Evolutionary conservation across 768 basidiomycete genomes (phyloP).

Genomic region (Amanita rimosa): DNA sequence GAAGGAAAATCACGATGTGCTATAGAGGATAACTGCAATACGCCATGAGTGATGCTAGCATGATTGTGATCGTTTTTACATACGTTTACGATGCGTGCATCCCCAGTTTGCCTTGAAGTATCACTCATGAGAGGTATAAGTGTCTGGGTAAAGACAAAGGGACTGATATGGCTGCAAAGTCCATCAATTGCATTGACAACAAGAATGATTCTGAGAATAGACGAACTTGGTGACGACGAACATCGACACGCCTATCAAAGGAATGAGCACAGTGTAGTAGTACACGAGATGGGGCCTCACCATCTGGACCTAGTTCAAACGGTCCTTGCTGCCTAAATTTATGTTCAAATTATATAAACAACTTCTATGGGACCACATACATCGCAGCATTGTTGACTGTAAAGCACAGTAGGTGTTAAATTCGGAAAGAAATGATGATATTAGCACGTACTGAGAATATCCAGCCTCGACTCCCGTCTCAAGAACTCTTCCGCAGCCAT

Average conservation of each 20-base stretch:
- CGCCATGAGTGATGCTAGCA: neutral
- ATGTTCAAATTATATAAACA: neutral
- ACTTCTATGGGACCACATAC: constrained; percentile 18
- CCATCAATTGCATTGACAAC: neutral
- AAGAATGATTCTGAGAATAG: neutral
- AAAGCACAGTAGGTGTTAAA: neutral
- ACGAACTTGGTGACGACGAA: constrained; percentile 36
- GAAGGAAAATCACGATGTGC: constrained; percentile 14
- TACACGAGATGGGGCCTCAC: constrained; percentile 8
- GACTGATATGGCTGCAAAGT: constrained; percentile 35
- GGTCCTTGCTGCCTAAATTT: constrained; percentile 7
- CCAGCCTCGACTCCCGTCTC: constrained; percentile 37
- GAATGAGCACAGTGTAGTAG: constrained; percentile 6
- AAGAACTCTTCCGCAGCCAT: constrained; percentile 37
- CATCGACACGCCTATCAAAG: constrained; percentile 22
- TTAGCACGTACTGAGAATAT: constrained; percentile 36
- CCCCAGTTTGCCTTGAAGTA: constrained; percentile 35
- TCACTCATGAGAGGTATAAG: constrained; percentile 40
- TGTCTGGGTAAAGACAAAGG: constrained; percentile 41
- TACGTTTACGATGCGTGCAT: constrained; percentile 54
- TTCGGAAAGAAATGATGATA: neutral
- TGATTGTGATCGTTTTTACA: constrained; percentile 10
- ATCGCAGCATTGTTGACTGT: constrained; percentile 46
- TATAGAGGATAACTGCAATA: constrained; percentile 21
- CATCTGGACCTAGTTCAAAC: constrained; percentile 9